A percentile compares a stretch with the other conserved stretches of the same genome.
Evolutionary conservation across 805 yeast species (phyloP).

Genomic region (Wickerhamiella qilinensis): DNA sequence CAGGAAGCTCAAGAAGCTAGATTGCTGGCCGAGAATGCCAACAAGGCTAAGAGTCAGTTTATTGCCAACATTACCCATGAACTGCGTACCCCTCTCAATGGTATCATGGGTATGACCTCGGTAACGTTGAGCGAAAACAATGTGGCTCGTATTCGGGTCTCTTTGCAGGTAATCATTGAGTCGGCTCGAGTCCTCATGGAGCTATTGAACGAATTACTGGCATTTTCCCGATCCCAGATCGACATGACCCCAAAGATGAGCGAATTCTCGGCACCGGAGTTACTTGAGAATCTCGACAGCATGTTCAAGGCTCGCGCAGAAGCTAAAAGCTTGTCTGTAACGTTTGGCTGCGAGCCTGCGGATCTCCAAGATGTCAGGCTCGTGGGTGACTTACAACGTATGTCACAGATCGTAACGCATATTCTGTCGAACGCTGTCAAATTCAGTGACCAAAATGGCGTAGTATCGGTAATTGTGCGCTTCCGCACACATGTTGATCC

Average conservation of each 20-base stretch:
- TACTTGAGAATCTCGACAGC: slow-evolving; percentile 63
- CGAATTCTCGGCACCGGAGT: slow-evolving; percentile 57
- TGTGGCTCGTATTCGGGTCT: slow-evolving; percentile 44
- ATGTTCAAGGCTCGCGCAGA: slow-evolving; percentile 39
- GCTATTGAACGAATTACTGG: slow-evolving; percentile 73
- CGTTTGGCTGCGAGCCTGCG: slow-evolving; percentile 42
- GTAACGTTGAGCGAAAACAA: slow-evolving; percentile 80
- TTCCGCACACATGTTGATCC: slow-evolving; percentile 7
- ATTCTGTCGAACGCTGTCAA: slow-evolving; percentile 79
- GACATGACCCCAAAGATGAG: slow-evolving; percentile 73
- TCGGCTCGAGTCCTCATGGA: slow-evolving; percentile 80
- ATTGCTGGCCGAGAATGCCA: slow-evolving; percentile 43
- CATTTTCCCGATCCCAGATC: slow-evolving; percentile 76
- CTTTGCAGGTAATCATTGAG: slow-evolving; percentile 66
- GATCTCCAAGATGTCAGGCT: slow-evolving; percentile 33
- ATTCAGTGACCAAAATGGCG: slow-evolving; percentile 55
- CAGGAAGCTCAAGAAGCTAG: slow-evolving; percentile 54
- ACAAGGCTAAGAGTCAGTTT: slow-evolving; percentile 85
- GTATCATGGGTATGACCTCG: slow-evolving; percentile 90
- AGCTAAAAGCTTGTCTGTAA: slow-evolving; percentile 57
- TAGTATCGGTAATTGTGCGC: slow-evolving; percentile 14
- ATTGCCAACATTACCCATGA: slow-evolving; percentile 92
- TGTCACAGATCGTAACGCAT: slow-evolving; percentile 80
- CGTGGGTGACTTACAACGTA: slow-evolving; percentile 75
- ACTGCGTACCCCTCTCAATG: slow-evolving; percentile 85